Base-by-base conservation (phyloP, 352 stramenopile genomes). In the Plasmopara muralis region DNA sequence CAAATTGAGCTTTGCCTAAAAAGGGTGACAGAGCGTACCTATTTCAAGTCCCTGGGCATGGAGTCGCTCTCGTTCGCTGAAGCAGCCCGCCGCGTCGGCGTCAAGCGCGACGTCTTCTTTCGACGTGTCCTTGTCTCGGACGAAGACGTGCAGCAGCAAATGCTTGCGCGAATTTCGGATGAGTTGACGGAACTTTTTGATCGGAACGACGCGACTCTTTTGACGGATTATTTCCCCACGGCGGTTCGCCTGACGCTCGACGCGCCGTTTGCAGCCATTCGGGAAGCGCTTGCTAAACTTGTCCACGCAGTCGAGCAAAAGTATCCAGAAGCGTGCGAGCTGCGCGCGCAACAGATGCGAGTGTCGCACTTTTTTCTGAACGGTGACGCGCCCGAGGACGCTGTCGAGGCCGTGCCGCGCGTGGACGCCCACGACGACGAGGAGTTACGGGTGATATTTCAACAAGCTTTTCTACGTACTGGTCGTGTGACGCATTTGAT, bases 21-120 rank as follows among this genome's bases (percentile, higher is more conserved):
- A 31, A 49, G 13, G 20, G 33, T 15, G 16, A 10, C 43, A 69
- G 63, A 35, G 31, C 31, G 10, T 2, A 67, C 49, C 66, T 60
- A 67, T 47, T 64, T 65, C 63, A 66, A 68, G 50, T 62, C 28
- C 47, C 16, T 25, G 20, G 43, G 16, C 15, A 64, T 60, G 62
- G 49, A 62, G 41, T 35, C 53, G 47, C 57, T 76, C 47, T 58
- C 63, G 47, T 57, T 70, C 53, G 58, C 74, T 38, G 70, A 84
- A 53, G 69, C 69, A 37, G 55, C 69, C 43, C 68, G 68, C 6
- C 77, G 72, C 49, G 68, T 89, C 39, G 67, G 70, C 48, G 76
- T 83, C n/a, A 74, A 86, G 55, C 72, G 81, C 47, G 78, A 93
- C 49, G 72, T 74, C 9, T 93, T 93, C 55, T 93, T 93, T 57